Evolutionary conservation across 768 basidiomycete genomes (phyloP).

Genomic region (Amanita subjunquillea): DNA sequence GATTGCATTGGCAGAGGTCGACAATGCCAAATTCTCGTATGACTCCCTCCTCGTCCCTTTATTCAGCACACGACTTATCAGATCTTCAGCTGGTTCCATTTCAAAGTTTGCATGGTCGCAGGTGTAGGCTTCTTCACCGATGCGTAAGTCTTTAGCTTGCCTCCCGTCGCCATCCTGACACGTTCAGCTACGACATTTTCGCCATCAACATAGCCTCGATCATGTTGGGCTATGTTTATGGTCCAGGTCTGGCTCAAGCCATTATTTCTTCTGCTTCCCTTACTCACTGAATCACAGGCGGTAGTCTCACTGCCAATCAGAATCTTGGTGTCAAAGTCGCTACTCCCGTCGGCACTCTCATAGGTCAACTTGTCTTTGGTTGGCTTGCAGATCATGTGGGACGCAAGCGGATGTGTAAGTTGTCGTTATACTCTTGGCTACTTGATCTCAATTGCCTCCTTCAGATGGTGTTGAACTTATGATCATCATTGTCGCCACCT

Average conservation of each 20-base stretch:
- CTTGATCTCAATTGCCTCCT: neutral
- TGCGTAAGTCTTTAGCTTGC: slow-evolving; percentile 33
- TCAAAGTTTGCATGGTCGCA: slow-evolving; percentile 58
- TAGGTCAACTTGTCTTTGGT: slow-evolving; percentile 72
- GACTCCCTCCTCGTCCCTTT: slow-evolving; percentile 19
- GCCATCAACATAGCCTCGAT: slow-evolving; percentile 78
- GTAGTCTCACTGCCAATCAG: slow-evolving; percentile 42
- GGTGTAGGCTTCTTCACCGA: slow-evolving; percentile 92
- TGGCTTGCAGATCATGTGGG: slow-evolving; percentile 72
- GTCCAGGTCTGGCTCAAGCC: too few species aligned
- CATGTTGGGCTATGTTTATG: slow-evolving; percentile 82
- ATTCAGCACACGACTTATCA: neutral
- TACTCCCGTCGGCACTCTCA: slow-evolving; percentile 63
- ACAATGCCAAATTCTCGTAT: slow-evolving; percentile 78
- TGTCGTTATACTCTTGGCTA: neutral
- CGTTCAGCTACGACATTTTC: slow-evolving; percentile 67
- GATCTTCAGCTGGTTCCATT: slow-evolving; percentile 65
- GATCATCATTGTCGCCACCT: slow-evolving; percentile 74
- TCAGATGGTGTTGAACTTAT: slow-evolving; percentile 65
- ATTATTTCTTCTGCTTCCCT: neutral
- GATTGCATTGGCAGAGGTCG: slow-evolving; percentile 76
- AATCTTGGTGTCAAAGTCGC: slow-evolving; percentile 72
- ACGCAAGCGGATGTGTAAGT: slow-evolving; percentile 72
- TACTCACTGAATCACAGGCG: neutral
- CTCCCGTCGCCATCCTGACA: neutral